A percentile compares a stretch with the other conserved stretches of the same genome.
phyloP scores from a whole-genome alignment of 2,329 filamentous ascomycete species.

The Cryphonectria nitschkei region DNA sequence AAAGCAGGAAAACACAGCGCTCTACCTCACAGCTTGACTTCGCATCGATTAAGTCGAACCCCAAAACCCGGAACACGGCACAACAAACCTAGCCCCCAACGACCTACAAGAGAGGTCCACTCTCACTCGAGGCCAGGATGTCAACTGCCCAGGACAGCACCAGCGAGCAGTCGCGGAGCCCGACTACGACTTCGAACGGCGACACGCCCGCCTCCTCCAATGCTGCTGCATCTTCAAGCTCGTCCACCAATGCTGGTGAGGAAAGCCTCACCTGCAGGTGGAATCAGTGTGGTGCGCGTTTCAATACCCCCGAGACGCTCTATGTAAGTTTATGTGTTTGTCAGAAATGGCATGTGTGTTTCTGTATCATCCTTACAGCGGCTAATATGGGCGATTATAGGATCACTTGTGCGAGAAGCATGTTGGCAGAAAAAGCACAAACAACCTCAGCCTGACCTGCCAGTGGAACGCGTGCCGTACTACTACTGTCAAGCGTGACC shows the following conservation, averaged over 20 bases:
- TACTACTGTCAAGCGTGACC: constrained; percentile 96
- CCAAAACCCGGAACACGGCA: constrained; percentile 18
- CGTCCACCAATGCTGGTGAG: constrained; percentile 47
- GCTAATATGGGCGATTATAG: constrained; percentile 48
- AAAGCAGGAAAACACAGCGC: constrained; percentile 2
- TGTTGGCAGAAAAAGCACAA: constrained; percentile 98
- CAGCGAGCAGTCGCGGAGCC: constrained; percentile 38
- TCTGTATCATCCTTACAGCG: neutral
- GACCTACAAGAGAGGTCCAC: constrained; percentile 5
- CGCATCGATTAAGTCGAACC: neutral
- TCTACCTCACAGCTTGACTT: neutral
- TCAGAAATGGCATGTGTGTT: neutral
- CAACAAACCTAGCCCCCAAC: neutral
- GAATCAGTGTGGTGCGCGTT: constrained; percentile 63
- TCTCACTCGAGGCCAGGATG: constrained; percentile 18
- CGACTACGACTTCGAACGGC: constrained; percentile 54
- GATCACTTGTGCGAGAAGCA: constrained; percentile 98
- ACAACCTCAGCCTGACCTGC: constrained; percentile 96
- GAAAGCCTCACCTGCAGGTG: constrained; percentile 65
- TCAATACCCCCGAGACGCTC: constrained; percentile 59
- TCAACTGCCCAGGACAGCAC: constrained; percentile 29
- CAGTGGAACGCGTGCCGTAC: constrained; percentile 96
- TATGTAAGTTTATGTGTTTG: constrained; percentile 53
- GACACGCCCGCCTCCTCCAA: constrained; percentile 57
- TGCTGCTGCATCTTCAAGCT: constrained; percentile 42